phyloP scores from a whole-genome alignment of 140 eudicot genomes.

The Flaveria floridana region DNA sequence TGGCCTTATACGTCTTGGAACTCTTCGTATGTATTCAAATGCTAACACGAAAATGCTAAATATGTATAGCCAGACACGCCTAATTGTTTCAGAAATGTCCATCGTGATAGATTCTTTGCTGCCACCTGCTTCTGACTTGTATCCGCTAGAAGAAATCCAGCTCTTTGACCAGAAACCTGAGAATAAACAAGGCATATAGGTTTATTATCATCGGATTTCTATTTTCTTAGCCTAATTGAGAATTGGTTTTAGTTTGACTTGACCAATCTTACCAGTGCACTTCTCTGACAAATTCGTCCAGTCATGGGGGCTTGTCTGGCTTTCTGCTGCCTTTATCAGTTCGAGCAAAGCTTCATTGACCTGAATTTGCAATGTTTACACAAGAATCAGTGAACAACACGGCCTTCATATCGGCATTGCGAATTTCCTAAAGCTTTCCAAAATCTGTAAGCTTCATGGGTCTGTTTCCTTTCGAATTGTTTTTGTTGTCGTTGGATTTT shows the following conservation, averaged over 20 bases:
- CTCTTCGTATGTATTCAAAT: conserved; percentile 51
- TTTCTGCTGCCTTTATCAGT: conserved; percentile 74
- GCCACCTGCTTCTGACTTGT: conserved; percentile 38
- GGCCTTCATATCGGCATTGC: conserved; percentile 21
- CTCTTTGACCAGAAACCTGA: conserved; percentile 52
- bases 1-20: conserved; percentile 57
- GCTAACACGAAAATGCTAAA: conserved; percentile 61
- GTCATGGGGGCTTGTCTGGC: conserved; percentile 57
- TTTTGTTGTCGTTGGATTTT: neutral
- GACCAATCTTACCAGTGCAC: conserved; percentile 54
- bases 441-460: conserved; percentile 14
- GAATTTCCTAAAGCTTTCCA: conserved; percentile 1
- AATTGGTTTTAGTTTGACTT: conserved; percentile 14
- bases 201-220: neutral
- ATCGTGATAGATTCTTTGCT: conserved; percentile 32
- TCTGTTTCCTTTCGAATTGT: neutral
- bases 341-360: conserved; percentile 85
- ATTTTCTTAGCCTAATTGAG: neutral
- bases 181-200: conserved; percentile 11
- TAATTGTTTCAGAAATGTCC: conserved; percentile 39
- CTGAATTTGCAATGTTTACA: conserved; percentile 39
- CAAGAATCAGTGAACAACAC: conserved; percentile 20
- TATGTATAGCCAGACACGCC: conserved; percentile 45
- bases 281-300: conserved; percentile 78
- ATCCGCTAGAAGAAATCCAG: conserved; percentile 35